Percentiles rank a stretch among this genome's conserved stretches.
phyloP scores from a whole-genome alignment of 257 asterid genomes.

The Solanum clarkiae region DNA sequence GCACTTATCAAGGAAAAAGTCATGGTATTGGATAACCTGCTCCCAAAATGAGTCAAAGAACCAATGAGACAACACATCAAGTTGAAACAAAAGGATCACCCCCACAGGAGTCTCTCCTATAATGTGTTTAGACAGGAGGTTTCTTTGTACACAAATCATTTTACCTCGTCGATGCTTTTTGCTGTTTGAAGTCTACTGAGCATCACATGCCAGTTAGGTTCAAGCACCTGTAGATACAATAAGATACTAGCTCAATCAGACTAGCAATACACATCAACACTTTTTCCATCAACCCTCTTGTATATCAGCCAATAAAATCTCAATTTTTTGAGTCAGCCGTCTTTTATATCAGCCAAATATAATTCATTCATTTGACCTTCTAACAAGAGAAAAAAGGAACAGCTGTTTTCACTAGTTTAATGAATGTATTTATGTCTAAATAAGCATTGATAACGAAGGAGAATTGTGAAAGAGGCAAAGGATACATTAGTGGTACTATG shows the following conservation, averaged over 20 bases:
- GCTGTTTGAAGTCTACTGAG: constrained; percentile 85
- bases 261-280: not conserved
- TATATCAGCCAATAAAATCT: not conserved
- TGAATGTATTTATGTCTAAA: not conserved
- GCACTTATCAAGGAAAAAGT: constrained; percentile 88
- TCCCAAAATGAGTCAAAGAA: not conserved
- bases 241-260: not conserved
- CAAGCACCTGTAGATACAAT: constrained; percentile 61
- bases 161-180: constrained; percentile 92
- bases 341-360: not conserved
- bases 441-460: not conserved
- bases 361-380: not conserved
- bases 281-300: not conserved
- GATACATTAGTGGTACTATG: not conserved
- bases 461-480: not conserved
- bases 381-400: not conserved
- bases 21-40: constrained; percentile 91
- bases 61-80: not conserved
- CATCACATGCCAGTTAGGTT: constrained; percentile 98
- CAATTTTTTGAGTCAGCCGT: not conserved
- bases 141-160: not conserved
- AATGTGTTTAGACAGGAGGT: constrained; percentile 1
- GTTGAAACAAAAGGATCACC: not conserved
- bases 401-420: not conserved
- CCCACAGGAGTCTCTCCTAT: not conserved